phyloP scores from a whole-genome alignment of 1,284 basidiomycete species.

The Ganoderma leucocontextum region DNA sequence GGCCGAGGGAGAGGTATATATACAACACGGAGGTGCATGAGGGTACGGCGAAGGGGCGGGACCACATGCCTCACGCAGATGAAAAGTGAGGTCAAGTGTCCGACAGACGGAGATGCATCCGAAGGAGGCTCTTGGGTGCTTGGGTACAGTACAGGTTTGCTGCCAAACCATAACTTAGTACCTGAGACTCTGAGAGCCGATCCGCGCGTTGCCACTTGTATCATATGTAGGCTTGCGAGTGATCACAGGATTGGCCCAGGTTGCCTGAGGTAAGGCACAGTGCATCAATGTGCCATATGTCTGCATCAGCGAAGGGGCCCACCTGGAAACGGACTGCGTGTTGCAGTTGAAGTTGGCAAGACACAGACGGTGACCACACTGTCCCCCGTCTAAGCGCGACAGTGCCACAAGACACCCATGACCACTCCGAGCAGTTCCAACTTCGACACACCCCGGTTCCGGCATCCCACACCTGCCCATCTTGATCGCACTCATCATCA shows the following conservation, averaged over 20 bases:
- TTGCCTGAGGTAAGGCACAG: neutral
- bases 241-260: neutral
- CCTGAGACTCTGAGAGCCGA: neutral
- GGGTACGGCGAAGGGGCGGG: constrained; percentile 18
- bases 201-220: neutral
- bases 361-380: neutral
- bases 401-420: neutral
- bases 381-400: neutral
- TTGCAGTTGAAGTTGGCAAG: neutral
- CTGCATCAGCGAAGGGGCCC: neutral
- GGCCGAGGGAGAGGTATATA: constrained; percentile 30
- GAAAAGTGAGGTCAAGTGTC: neutral
- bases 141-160: neutral
- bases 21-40: constrained; percentile 20
- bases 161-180: neutral
- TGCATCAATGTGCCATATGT: neutral
- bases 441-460: neutral
- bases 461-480: neutral
- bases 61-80: constrained; percentile 11
- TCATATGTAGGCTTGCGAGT: neutral
- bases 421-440: neutral
- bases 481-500: neutral
- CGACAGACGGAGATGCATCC: neutral
- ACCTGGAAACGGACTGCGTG: neutral
- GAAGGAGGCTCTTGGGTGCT: neutral